These are phyloP conservation scores for Sarocladium strictum DNA, from an alignment of 2,329 filamentous ascomycete genomes.

Conservation along the genomic window DNA sequence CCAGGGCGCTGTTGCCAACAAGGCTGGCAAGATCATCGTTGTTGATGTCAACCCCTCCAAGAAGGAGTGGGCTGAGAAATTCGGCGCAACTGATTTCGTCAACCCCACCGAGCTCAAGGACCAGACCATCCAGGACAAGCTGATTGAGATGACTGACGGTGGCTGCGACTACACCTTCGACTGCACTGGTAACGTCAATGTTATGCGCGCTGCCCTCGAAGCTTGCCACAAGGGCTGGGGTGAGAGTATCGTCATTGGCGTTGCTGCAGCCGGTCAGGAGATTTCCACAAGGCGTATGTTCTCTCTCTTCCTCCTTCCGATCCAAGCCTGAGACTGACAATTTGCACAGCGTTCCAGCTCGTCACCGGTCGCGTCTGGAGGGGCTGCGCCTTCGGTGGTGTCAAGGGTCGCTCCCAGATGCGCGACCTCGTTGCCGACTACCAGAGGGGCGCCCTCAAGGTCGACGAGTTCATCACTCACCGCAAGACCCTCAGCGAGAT, in stretches of 20 bases:
- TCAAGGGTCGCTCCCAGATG: constrained; percentile 94
- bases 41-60: constrained; percentile 78
- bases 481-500: constrained; percentile 76
- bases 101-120: constrained; percentile 77
- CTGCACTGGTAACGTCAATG: constrained; percentile 93
- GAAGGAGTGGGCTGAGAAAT: constrained; percentile 89
- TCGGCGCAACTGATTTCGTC: constrained; percentile 94
- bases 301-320: neutral
- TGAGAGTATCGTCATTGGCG: constrained; percentile 95
- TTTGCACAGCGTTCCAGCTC: constrained; percentile 84
- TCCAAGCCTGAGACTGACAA: constrained; percentile 17
- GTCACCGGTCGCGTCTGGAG: constrained; percentile 98
- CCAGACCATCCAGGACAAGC: constrained; percentile 82
- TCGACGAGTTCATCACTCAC: constrained; percentile 99
- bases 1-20: constrained; percentile 84
- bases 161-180: constrained; percentile 99
- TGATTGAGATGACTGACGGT: constrained; percentile 96
- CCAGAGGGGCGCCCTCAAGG: constrained; percentile 83
- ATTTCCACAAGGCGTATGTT: constrained; percentile 85
- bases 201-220: constrained; percentile 93
- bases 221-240: constrained; percentile 99
- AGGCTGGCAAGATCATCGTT: constrained; percentile 70
- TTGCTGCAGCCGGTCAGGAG: constrained; percentile 92
- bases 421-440: constrained; percentile 85
- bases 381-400: constrained; percentile 94